Percentiles rank a stretch among this genome's conserved stretches.
Conservation (phyloP, 345 rosid genomes). For the Hibiscus mutabilis region DNA sequence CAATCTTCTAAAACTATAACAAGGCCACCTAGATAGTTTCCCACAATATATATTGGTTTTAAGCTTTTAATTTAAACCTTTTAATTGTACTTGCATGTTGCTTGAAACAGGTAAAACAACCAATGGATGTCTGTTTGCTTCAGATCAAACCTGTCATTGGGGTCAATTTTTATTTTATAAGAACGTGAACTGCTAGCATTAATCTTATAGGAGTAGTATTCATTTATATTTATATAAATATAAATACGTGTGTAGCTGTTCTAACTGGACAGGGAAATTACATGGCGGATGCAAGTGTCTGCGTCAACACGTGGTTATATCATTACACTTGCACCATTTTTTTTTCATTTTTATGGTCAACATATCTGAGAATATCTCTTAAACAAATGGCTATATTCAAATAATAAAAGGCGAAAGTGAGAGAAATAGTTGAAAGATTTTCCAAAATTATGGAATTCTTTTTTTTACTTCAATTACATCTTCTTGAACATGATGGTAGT, state of each 20-base stretch:
- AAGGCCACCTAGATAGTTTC: neutral
- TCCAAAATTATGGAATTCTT: conserved; percentile 5
- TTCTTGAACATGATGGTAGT: conserved; percentile 1
- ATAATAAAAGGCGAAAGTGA: neutral
- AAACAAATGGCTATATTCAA: neutral
- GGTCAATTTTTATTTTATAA: neutral
- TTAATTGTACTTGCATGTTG: neutral
- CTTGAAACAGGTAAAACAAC: neutral
- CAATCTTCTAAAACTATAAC: neutral
- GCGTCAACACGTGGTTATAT: conserved; percentile 1
- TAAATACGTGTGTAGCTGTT: neutral
- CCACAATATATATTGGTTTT: neutral
- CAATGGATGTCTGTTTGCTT: neutral
- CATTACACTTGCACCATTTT: neutral
- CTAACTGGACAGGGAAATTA: neutral
- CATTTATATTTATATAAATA: too few species aligned
- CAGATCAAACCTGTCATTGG: neutral
- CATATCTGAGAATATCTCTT: neutral
- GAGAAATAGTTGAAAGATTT: neutral
- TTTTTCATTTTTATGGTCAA: neutral
- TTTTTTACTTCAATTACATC: neutral
- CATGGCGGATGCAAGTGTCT: neutral
- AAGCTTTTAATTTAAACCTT: neutral
- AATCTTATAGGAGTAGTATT: too few species aligned
- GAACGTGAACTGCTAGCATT: neutral